Percentiles rank a stretch among this genome's conserved stretches.
Evolutionary conservation across 2,329 filamentous ascomycete species (phyloP).

Genomic region (Fusarium clavum): DNA sequence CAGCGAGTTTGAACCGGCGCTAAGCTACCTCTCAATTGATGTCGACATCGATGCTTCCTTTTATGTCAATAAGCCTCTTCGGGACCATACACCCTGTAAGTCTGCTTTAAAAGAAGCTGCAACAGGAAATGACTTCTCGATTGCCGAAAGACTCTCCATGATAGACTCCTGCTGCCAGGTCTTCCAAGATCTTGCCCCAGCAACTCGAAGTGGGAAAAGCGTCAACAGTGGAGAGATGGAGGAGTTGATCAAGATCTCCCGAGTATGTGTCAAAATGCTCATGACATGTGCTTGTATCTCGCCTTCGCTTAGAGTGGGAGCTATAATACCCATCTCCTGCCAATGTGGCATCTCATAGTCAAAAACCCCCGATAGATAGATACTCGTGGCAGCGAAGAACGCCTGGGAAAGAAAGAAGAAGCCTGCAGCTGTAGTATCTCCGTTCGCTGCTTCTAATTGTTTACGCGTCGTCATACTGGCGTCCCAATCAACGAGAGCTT

Average conservation of each 20-base stretch:
- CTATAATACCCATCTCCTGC: conserved; percentile 37
- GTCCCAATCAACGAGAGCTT: conserved; percentile 32
- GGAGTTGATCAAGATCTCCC: conserved; percentile 29
- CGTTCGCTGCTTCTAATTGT: rapidly evolving
- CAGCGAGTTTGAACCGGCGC: too few relatives aligned
- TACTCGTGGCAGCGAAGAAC: conserved; percentile 51
- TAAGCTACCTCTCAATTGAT: not conserved
- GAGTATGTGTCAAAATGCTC: conserved; percentile 41
- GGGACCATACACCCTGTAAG: conserved; percentile 38
- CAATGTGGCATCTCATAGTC: conserved; percentile 52
- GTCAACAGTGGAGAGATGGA: conserved; percentile 49
- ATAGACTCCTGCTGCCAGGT: conserved; percentile 42
- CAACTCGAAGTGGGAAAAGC: conserved; percentile 52
- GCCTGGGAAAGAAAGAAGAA: conserved; percentile 40
- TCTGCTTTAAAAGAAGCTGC: conserved; percentile 44
- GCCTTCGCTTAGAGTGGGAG: conserved; percentile 37
- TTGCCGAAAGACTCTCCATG: conserved; percentile 25
- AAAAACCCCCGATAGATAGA: conserved; percentile 53
- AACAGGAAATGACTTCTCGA: conserved; percentile 44
- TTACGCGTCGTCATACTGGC: rapidly evolving
- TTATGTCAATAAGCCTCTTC: not conserved
- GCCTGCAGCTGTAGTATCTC: not conserved
- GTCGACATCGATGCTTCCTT: not conserved
- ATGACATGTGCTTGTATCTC: conserved; percentile 42
- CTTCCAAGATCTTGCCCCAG: conserved; percentile 47